These are phyloP conservation scores for Dothideomycetidae sp. DNA, from an alignment of 2,329 filamentous ascomycete genomes.

Conservation along the genomic window DNA sequence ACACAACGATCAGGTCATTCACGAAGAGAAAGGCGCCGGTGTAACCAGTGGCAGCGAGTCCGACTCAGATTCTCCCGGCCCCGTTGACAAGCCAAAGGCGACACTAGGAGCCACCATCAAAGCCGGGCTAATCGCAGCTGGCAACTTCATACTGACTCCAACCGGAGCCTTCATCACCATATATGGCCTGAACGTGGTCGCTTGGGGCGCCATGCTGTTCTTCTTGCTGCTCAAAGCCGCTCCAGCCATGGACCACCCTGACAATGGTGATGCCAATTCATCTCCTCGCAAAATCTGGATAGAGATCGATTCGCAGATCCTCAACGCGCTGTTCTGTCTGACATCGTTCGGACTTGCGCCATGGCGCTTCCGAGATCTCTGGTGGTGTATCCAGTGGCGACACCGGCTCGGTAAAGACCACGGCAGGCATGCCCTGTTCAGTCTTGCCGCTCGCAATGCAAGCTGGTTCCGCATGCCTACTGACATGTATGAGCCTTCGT, in stretches of 20 bases:
- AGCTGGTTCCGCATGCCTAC: conserved; percentile 7
- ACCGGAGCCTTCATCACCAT: conserved; percentile 59
- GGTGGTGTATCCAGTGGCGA: not conserved
- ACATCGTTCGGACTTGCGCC: conserved; percentile 68
- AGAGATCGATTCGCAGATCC: conserved; percentile 64
- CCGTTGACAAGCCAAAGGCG: not conserved
- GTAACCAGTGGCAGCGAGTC: not conserved
- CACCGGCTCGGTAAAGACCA: conserved; percentile 9
- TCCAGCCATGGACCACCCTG: conserved; percentile 51
- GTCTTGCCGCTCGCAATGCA: conserved; percentile 6
- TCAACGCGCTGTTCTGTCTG: conserved; percentile 69
- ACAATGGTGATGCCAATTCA: conserved; percentile 19
- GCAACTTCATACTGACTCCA: conserved; percentile 42
- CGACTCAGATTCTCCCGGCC: not conserved
- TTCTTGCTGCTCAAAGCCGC: conserved; percentile 58
- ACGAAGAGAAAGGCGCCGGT: not conserved
- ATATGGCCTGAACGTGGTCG: conserved; percentile 65
- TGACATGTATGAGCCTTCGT: not conserved
- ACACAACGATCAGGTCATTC: not conserved
- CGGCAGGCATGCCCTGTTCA: conserved; percentile 9
- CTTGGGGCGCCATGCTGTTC: conserved; percentile 79
- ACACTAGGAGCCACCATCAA: conserved; percentile 1
- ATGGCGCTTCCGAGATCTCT: conserved; percentile 68
- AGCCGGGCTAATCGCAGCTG: conserved; percentile 1
- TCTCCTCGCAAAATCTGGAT: conserved; percentile 65